phyloP scores from a whole-genome alignment of 2,329 filamentous ascomycete genomes.

The Hypoxylon sp. region DNA sequence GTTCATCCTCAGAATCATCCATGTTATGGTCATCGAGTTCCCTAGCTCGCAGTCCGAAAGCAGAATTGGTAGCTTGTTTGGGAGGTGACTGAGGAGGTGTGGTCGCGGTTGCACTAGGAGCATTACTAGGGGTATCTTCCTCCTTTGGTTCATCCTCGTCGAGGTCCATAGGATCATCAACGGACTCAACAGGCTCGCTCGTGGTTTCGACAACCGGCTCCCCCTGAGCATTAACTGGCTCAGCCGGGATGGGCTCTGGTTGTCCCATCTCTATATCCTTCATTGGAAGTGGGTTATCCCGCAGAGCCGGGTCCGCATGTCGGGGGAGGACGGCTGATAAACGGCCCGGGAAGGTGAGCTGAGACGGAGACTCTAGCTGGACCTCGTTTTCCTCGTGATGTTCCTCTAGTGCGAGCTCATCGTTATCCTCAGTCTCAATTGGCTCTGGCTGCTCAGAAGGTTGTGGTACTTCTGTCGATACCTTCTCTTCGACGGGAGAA shows the following conservation, averaged over 20 bases:
- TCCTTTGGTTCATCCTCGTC: slow-evolving; percentile 51
- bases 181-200: slow-evolving; percentile 6
- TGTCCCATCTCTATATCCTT: slow-evolving; percentile 23
- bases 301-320: slow-evolving; percentile 58
- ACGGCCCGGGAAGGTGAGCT: slow-evolving; percentile 61
- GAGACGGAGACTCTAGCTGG: slow-evolving; percentile 55
- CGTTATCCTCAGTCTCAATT: slow-evolving; percentile 23
- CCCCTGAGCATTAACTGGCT: slow-evolving; percentile 15
- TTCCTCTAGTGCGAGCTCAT: slow-evolving; percentile 21
- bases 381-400: slow-evolving; percentile 50
- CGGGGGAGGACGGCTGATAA: slow-evolving; percentile 63
- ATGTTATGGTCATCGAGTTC: slow-evolving; percentile 61
- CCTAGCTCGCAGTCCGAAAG: slow-evolving; percentile 64
- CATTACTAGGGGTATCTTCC: slow-evolving; percentile 15
- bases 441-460: slow-evolving; percentile 21
- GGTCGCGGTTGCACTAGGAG: slow-evolving; percentile 40
- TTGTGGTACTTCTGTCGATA: slow-evolving; percentile 23
- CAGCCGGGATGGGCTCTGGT: slow-evolving; percentile 19
- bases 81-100: slow-evolving; percentile 53
- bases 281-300: slow-evolving; percentile 52
- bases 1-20: slow-evolving; percentile 71
- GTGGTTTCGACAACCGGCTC: slow-evolving; percentile 23
- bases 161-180: slow-evolving; percentile 48
- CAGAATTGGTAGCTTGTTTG: slow-evolving; percentile 47
- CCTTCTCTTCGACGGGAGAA: slow-evolving; percentile 40